Percentiles rank a stretch among this genome's conserved stretches.
Evolutionary conservation across 1,284 basidiomycete species (phyloP).

Genomic region (Fereydounia khargensis): DNA sequence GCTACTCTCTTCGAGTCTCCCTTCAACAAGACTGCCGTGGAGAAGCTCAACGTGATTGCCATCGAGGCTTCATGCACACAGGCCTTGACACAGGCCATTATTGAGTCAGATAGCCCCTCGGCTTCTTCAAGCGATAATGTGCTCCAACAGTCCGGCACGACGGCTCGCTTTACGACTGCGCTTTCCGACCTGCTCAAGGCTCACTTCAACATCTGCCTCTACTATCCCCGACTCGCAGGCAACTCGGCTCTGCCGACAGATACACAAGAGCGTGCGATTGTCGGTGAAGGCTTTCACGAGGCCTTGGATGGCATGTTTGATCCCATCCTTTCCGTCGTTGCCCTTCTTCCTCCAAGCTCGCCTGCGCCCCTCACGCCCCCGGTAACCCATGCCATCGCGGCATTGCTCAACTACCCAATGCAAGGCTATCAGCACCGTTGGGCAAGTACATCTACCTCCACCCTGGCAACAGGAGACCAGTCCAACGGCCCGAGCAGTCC

Average conservation of each 20-base stretch:
- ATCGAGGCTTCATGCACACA: constrained; percentile 17
- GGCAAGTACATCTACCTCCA: background rate
- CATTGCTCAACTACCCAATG: constrained; percentile 44
- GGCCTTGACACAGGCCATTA: constrained; percentile 9
- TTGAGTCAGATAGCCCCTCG: constrained; percentile 6
- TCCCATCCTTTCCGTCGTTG: constrained; percentile 31
- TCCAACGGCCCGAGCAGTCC: background rate
- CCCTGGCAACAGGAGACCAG: background rate
- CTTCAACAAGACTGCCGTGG: constrained; percentile 40
- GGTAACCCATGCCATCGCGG: constrained; percentile 43
- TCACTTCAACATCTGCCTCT: constrained; percentile 46
- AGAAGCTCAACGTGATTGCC: constrained; percentile 14
- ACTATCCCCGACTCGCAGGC: constrained; percentile 34
- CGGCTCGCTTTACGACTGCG: constrained; percentile 27
- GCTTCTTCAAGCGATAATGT: constrained; percentile 3
- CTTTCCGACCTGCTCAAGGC: constrained; percentile 43
- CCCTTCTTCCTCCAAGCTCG: constrained; percentile 8
- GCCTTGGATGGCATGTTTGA: constrained; percentile 27
- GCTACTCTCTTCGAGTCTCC: constrained; percentile 46
- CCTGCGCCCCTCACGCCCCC: constrained; percentile 34
- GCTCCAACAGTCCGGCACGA: constrained; percentile 14
- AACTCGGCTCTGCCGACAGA: background rate
- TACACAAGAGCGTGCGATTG: constrained; percentile 2
- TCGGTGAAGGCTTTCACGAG: constrained; percentile 28
- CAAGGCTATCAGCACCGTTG: background rate